Evolutionary conservation across 192 early-diverging fungal genomes (phyloP), one percentile per base, ranked within the genome.

Genomic region (Radiomyces spectabilis): DNA sequence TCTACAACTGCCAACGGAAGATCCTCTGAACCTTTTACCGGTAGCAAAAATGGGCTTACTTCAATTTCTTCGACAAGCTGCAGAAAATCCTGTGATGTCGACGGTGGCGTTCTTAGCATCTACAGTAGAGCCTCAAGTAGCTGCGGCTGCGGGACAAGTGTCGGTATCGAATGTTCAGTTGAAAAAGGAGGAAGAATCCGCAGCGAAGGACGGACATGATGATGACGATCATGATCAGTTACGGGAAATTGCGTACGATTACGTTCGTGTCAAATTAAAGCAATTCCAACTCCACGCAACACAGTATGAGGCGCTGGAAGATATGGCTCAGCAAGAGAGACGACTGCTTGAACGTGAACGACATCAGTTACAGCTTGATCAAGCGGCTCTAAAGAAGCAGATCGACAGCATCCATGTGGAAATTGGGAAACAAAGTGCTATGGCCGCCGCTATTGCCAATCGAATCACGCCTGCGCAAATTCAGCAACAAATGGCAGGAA

Each of bases 271-370:
- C 82, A 59, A 94, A 94, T 67, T 75, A 89, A 48, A 74, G 71
- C 63, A 95, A 91, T 66, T 59, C 92, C 48, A 83, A 88, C 54
- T 76, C 87, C 35, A 95, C 92, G 65, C 79, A 88, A 76, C 73
- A 74, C 90, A 96, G 67, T 95, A 96, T 61, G 85, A 93, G 43
- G 87, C 93, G 54, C 57, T 95, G 45, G 97, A 97, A 66, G 69
- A 57, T 4, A 62, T 92, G 5, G 61, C 98, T 12, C 93, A 94
- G 51, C 70, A 77, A 15, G 93, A 99, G 65, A 78, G 88, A 56
- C 72, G 75, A 32, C 88, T 89, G 30, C 59, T 98, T 15, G 93
- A 94, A 55, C 45, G 68, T 6, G 82, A 88, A 63, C 72, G 80
- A 33, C 73, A 84, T 29, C 59, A 64, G 40, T 63, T 92, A n/a